A percentile compares a stretch with the other conserved stretches of the same genome.
Conservation (phyloP, 305 asterid genomes). For the Fraxinus velutina region DNA sequence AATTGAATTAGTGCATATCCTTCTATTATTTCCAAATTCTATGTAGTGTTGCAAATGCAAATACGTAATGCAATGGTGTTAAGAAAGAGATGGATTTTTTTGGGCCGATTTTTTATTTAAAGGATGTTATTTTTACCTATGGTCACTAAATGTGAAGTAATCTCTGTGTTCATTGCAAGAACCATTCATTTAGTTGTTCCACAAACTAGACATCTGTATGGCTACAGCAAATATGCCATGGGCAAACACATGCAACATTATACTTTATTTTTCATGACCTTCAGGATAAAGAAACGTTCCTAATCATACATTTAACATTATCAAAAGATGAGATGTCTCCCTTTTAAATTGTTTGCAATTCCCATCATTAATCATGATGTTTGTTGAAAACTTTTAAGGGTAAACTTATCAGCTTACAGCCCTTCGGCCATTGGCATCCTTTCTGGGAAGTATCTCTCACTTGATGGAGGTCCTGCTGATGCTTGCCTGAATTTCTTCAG, state of each 20-base stretch:
- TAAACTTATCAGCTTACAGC: conserved; percentile 73
- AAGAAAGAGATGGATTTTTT: no score
- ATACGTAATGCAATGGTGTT: background rate
- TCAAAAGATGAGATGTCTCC: background rate
- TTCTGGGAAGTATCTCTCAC: conserved; percentile 69
- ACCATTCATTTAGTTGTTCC: background rate
- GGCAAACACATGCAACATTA: background rate
- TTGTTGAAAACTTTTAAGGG: conserved; percentile 36
- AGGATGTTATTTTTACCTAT: background rate
- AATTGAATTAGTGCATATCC: conserved; percentile 2
- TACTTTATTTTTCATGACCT: background rate
- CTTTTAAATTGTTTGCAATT: background rate
- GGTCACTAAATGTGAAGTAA: background rate
- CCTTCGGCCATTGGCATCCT: conserved; percentile 94
- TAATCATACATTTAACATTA: background rate
- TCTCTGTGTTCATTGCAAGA: background rate
- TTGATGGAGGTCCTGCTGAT: conserved; percentile 53
- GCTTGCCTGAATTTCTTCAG: conserved; percentile 61
- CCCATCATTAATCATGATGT: conserved; percentile 1
- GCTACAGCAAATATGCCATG: background rate
- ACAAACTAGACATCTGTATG: background rate
- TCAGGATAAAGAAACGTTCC: background rate
- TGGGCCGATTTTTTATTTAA: no score
- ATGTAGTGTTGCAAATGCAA: background rate
- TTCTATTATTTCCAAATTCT: background rate